Conservation (phyloP, 2,329 filamentous ascomycete species). For the Triangularia verruculosa region DNA sequence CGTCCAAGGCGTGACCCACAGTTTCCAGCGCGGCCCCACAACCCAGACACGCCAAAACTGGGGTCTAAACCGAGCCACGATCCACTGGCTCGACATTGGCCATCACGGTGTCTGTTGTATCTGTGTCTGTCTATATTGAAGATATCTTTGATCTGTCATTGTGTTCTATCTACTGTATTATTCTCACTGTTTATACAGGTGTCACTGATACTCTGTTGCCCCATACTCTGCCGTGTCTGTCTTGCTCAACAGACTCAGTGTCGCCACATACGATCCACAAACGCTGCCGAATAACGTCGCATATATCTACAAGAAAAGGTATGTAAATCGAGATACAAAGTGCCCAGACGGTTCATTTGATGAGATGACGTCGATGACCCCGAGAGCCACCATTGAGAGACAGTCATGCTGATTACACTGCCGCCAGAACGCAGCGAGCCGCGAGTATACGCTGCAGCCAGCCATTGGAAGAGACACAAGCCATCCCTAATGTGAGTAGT, state of each 20-base stretch:
- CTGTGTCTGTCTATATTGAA: neutral
- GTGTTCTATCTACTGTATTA: neutral
- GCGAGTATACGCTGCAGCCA: neutral
- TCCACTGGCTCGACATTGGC: neutral
- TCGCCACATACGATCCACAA: neutral
- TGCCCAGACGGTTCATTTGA: neutral
- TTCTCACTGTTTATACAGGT: too few species aligned
- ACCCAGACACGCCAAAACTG: neutral
- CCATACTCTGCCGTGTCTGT: neutral
- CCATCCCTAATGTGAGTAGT: conserved; percentile 5
- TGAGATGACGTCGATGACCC: conserved; percentile 13
- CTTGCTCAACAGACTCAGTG: neutral
- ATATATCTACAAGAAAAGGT: neutral
- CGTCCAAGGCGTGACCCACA: neutral
- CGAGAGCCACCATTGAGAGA: neutral
- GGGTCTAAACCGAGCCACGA: neutral
- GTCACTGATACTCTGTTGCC: too few species aligned
- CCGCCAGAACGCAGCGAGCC: neutral
- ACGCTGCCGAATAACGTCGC: neutral
- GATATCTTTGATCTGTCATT: neutral
- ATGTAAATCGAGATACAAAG: neutral
- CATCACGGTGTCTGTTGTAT: neutral
- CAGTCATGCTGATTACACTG: conserved; percentile 2
- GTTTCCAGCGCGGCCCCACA: neutral
- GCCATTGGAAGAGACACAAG: neutral